These are phyloP conservation scores for Thyridium curvatum DNA, from an alignment of 2,329 filamentous ascomycete species.

Conservation along the genomic window DNA sequence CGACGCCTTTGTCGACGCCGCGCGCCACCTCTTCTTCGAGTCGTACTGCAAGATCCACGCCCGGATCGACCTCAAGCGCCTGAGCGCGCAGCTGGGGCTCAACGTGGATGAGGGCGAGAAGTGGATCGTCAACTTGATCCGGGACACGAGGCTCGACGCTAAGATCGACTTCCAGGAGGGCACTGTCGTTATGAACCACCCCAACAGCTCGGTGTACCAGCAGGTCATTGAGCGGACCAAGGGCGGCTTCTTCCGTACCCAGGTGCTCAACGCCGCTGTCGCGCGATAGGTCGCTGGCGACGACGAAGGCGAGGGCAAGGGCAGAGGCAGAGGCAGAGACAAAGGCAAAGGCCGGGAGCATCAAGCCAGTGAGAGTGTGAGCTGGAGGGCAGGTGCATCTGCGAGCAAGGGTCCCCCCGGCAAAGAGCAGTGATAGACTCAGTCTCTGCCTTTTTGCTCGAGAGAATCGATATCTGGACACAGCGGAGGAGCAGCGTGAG, in stretches of 20 bases:
- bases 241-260: conserved; percentile 96
- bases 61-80: conserved; percentile 94
- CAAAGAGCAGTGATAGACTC: too few relatives aligned
- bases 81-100: conserved; percentile 85
- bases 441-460: too few relatives aligned
- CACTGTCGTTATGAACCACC: conserved; percentile 99
- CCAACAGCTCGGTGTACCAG: conserved; percentile 96
- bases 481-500: too few relatives aligned
- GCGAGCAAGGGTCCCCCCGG: too few relatives aligned
- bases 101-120: conserved; percentile 96
- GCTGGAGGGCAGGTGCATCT: too few relatives aligned
- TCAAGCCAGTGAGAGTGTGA: too few relatives aligned
- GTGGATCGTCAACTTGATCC: conserved; percentile 99
- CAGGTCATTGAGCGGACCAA: conserved; percentile 99
- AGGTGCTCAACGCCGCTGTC: conserved; percentile 73
- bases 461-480: too few relatives aligned
- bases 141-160: conserved; percentile 92
- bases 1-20: conserved; percentile 88
- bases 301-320: background rate
- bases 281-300: conserved; percentile 34
- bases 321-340: too few relatives aligned
- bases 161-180: conserved; percentile 99
- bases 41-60: conserved; percentile 99
- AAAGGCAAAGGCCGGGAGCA: too few relatives aligned
- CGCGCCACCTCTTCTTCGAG: conserved; percentile 94